Conservation (phyloP, 2,329 filamentous ascomycete species). For the Cladosporium sp. region DNA sequence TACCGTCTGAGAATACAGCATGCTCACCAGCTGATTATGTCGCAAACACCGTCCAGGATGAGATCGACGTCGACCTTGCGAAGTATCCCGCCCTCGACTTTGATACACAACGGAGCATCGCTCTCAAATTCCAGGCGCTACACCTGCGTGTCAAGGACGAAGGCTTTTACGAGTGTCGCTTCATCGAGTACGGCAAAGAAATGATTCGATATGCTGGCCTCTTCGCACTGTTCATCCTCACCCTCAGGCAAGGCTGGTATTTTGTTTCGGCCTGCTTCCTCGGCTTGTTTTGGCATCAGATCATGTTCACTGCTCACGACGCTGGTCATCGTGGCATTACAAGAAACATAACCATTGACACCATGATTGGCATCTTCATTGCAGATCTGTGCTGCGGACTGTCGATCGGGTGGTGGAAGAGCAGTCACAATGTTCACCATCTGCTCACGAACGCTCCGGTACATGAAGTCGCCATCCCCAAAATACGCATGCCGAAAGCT, state of each 20-base stretch:
- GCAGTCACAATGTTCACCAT: conserved; percentile 63
- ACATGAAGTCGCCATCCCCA: background rate
- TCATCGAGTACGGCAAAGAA: conserved; percentile 55
- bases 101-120: conserved; percentile 50
- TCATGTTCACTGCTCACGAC: conserved; percentile 63
- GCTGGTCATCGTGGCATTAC: conserved; percentile 60
- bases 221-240: conserved; percentile 44
- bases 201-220: conserved; percentile 48
- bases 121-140: conserved; percentile 49
- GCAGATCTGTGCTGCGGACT: conserved; percentile 61
- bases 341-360: conserved; percentile 51
- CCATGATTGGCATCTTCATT: conserved; percentile 55
- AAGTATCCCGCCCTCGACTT: conserved; percentile 49
- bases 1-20: background rate
- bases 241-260: conserved; percentile 50
- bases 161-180: conserved; percentile 55
- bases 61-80: conserved; percentile 32
- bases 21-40: conserved; percentile 27
- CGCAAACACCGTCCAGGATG: conserved; percentile 30
- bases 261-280: conserved; percentile 53
- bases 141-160: conserved; percentile 50
- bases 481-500: background rate
- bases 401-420: conserved; percentile 63
- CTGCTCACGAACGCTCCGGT: conserved; percentile 58
- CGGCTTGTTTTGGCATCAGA: conserved; percentile 60